These are phyloP conservation scores for Gastrolobium bilobum DNA, from an alignment of 306 rosid genomes.

Conservation along the genomic window DNA sequence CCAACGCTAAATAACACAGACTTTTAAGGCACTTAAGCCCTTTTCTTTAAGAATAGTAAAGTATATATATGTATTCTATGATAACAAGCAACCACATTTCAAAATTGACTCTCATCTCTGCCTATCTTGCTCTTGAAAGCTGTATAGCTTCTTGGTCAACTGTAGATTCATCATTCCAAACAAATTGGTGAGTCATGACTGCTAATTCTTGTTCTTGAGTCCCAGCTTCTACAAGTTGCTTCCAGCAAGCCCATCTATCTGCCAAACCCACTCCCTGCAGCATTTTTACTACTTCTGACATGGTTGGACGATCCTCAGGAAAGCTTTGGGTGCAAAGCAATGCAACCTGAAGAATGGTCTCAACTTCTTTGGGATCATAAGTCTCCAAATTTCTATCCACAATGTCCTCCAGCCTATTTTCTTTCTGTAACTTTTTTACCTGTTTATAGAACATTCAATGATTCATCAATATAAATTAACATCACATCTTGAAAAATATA, in stretches of 20 bases:
- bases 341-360: constrained; percentile 76
- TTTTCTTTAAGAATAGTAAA: constrained; percentile 20
- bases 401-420: constrained; percentile 79
- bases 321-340: constrained; percentile 79
- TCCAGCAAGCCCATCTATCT: constrained; percentile 89
- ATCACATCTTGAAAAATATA: background rate
- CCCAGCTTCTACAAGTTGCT: constrained; percentile 71
- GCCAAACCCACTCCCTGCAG: constrained; percentile 75
- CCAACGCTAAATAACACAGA: constrained; percentile 34
- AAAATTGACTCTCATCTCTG: constrained; percentile 46
- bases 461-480: constrained; percentile 17
- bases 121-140: constrained; percentile 80
- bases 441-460: constrained; percentile 32
- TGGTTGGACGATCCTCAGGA: constrained; percentile 81
- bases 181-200: constrained; percentile 69
- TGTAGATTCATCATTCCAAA: constrained; percentile 84
- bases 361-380: constrained; percentile 72
- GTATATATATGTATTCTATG: constrained; percentile 14
- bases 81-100: constrained; percentile 32
- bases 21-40: constrained; percentile 23
- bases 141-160: constrained; percentile 91
- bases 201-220: constrained; percentile 64
- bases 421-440: constrained; percentile 81
- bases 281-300: constrained; percentile 77
- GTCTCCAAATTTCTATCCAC: constrained; percentile 76